Evolutionary conservation across 192 early-diverging fungal genomes (phyloP).

Genomic region (Coemansia sp.): DNA sequence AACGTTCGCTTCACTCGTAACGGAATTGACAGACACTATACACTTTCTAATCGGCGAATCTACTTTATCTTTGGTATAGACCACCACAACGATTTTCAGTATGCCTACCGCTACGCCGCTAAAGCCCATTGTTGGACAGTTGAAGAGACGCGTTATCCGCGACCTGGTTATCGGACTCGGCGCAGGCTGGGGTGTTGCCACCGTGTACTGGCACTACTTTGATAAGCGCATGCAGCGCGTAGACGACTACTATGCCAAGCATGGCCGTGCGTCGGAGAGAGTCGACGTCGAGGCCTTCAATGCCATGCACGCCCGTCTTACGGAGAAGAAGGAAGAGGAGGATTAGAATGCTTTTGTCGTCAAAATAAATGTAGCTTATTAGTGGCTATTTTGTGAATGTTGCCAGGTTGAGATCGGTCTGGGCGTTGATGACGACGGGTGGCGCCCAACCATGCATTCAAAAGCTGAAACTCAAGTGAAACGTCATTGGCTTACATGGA

Average conservation of each 20-base stretch:
- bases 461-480: neutral
- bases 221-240: constrained; percentile 41
- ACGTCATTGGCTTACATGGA: neutral
- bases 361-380: neutral
- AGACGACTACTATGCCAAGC: constrained; percentile 52
- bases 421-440: too few relatives aligned
- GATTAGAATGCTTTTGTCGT: neutral
- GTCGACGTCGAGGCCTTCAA: constrained; percentile 3
- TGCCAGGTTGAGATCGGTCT: too few relatives aligned
- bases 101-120: constrained; percentile 56
- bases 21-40: neutral
- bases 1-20: neutral
- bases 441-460: too few relatives aligned
- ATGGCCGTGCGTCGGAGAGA: constrained; percentile 44
- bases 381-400: neutral
- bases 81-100: neutral
- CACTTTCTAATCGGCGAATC: neutral
- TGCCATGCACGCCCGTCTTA: neutral
- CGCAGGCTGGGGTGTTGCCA: constrained; percentile 27
- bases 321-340: neutral
- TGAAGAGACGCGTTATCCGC: constrained; percentile 49
- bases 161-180: constrained; percentile 48
- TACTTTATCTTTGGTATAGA: neutral
- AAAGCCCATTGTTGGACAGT: constrained; percentile 52
- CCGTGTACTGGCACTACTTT: constrained; percentile 53